These are phyloP conservation scores for Taphrina wiesneri DNA, from an alignment of 1,139 yeast species.

Conservation along the genomic window DNA sequence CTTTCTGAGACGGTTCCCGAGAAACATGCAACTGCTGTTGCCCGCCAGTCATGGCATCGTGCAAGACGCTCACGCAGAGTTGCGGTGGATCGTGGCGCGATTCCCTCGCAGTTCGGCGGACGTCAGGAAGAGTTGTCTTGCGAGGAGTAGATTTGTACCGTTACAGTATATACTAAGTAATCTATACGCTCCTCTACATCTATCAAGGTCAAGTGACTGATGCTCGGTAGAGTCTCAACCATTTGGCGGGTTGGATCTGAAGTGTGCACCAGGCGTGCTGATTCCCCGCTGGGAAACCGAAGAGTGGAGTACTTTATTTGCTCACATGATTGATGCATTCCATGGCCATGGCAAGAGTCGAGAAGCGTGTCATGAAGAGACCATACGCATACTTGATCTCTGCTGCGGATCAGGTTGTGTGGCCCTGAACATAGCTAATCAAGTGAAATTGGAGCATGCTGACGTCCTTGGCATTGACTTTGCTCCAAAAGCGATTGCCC, in stretches of 20 bases:
- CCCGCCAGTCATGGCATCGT: slow-evolving; percentile 12
- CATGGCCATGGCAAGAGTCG: slow-evolving; percentile 31
- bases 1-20: not conserved
- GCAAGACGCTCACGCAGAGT: slow-evolving; percentile 45
- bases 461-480: slow-evolving; percentile 58
- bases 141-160: slow-evolving; percentile 40
- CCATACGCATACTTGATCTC: slow-evolving; percentile 58
- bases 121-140: slow-evolving; percentile 45
- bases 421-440: slow-evolving; percentile 57
- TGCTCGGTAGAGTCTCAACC: slow-evolving; percentile 76
- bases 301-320: slow-evolving; percentile 68
- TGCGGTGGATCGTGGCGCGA: slow-evolving; percentile 53
- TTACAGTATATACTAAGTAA: slow-evolving; percentile 32
- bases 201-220: not conserved
- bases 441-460: slow-evolving; percentile 59
- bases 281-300: slow-evolving; percentile 97
- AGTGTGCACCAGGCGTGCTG: slow-evolving; percentile 65
- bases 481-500: slow-evolving; percentile 55
- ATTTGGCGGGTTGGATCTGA: slow-evolving; percentile 66
- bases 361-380: slow-evolving; percentile 12
- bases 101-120: not conserved
- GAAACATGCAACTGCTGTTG: not conserved
- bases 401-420: slow-evolving; percentile 94
- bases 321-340: slow-evolving; percentile 42
- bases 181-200: not conserved